A percentile compares a stretch with the other conserved stretches of the same genome.
Conservation (phyloP, 257 asterid species). For the Hygrophila difformis region DNA sequence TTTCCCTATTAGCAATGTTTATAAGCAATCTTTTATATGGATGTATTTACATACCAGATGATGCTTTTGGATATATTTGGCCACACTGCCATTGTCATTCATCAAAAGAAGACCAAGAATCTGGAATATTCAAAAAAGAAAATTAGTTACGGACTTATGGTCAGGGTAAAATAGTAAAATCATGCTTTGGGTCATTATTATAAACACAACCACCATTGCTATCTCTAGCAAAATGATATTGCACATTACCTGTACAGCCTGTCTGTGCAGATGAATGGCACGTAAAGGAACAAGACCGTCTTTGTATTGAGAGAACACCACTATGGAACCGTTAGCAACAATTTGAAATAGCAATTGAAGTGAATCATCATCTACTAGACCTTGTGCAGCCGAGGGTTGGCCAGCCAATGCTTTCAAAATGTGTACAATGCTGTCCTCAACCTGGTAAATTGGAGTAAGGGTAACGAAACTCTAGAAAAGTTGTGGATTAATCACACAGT, state of each 20-base stretch:
- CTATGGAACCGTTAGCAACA: constrained; percentile 91
- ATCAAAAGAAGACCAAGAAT: constrained; percentile 91
- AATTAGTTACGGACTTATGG: not conserved
- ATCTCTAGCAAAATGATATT: not conserved
- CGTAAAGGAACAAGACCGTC: constrained; percentile 82
- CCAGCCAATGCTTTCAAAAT: constrained; percentile 91
- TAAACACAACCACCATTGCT: not conserved
- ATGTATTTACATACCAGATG: constrained; percentile 41
- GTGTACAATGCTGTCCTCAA: constrained; percentile 92
- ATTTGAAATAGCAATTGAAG: constrained; percentile 81
- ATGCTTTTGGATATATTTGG: constrained; percentile 82
- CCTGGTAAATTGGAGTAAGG: constrained; percentile 31
- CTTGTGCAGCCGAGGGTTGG: constrained; percentile 87
- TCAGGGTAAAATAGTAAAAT: not conserved
- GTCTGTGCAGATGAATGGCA: constrained; percentile 93
- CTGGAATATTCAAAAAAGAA: constrained; percentile 30
- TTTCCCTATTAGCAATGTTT: no score
- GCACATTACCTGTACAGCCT: constrained; percentile 82
- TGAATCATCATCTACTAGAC: constrained; percentile 85
- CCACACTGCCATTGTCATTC: constrained; percentile 89
- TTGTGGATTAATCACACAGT: constrained; percentile 4
- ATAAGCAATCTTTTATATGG: no score
- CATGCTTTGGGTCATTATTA: not conserved
- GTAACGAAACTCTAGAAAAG: constrained; percentile 7
- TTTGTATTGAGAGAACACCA: constrained; percentile 62